Evolutionary conservation across 2,329 filamentous ascomycete species (phyloP).

Genomic region (Coniochaeta prunicola): DNA sequence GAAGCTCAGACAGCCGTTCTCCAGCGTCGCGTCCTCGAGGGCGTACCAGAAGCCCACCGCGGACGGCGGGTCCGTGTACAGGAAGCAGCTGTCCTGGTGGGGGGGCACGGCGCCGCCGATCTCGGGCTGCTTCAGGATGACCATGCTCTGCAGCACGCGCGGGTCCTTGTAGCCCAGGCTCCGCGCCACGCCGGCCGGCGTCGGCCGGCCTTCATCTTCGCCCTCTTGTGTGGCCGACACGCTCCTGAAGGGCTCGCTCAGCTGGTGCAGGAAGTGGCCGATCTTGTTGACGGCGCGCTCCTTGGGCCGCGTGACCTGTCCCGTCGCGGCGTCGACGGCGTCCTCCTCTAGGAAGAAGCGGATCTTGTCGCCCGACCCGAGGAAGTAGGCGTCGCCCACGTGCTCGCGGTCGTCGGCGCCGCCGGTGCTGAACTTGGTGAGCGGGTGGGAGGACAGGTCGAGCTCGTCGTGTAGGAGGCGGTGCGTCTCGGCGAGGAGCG

Average conservation of each 20-base stretch:
- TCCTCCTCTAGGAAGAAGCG: constrained; percentile 98
- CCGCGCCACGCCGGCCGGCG: constrained; percentile 55
- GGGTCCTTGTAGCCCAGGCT: constrained; percentile 71
- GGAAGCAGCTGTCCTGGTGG: constrained; percentile 87
- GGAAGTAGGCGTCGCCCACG: constrained; percentile 92
- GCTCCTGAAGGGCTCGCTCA: constrained; percentile 58
- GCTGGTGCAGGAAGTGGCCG: constrained; percentile 66
- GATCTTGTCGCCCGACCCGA: constrained; percentile 81
- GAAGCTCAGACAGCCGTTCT: constrained; percentile 88
- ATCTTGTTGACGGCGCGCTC: constrained; percentile 84
- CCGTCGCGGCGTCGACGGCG: constrained; percentile 59
- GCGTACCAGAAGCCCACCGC: constrained; percentile 98
- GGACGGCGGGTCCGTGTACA: constrained; percentile 82
- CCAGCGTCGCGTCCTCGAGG: constrained; percentile 78
- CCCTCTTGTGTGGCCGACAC: constrained; percentile 39
- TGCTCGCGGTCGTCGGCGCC: constrained; percentile 58
- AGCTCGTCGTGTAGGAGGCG: constrained; percentile 67
- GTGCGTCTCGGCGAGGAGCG: constrained; percentile 64
- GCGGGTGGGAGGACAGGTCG: constrained; percentile 74
- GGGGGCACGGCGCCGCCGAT: constrained; percentile 87
- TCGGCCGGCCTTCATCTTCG: constrained; percentile 29
- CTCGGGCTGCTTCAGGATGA: constrained; percentile 97
- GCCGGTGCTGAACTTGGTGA: constrained; percentile 91
- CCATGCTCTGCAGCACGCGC: constrained; percentile 82
- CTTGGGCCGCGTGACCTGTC: constrained; percentile 70